phyloP scores from a whole-genome alignment of 2,329 filamentous ascomycete genomes.

The Pseudocercospora macadamiae region DNA sequence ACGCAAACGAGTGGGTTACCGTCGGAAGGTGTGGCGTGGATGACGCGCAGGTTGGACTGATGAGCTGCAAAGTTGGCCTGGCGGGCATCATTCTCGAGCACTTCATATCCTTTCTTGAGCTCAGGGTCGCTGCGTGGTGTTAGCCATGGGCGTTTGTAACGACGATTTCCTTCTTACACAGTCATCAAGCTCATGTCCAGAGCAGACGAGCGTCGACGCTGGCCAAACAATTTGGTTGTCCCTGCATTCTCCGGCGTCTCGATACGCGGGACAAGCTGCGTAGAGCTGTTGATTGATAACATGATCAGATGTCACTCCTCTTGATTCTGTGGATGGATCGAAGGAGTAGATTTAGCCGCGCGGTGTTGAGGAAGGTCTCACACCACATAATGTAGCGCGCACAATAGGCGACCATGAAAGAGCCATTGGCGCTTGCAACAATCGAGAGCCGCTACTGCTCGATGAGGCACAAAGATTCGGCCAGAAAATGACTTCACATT shows the following conservation, averaged over 20 bases:
- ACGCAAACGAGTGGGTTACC: slow-evolving; percentile 19
- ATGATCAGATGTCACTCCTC: neutral
- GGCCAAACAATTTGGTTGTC: slow-evolving; percentile 7
- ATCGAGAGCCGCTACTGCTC: neutral
- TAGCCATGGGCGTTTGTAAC: neutral
- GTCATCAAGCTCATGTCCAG: slow-evolving; percentile 18
- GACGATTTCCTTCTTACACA: neutral
- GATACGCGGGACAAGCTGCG: slow-evolving; percentile 5
- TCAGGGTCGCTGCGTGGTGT: neutral
- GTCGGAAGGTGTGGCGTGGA: slow-evolving; percentile 9
- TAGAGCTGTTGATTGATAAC: slow-evolving; percentile 4
- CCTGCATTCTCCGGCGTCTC: slow-evolving; percentile 6
- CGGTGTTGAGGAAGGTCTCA: neutral
- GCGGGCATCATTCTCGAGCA: neutral
- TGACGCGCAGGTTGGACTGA: slow-evolving; percentile 6
- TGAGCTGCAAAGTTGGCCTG: slow-evolving; percentile 5
- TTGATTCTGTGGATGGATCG: neutral
- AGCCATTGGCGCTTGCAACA: neutral
- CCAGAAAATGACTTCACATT: neutral
- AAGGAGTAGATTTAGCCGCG: neutral
- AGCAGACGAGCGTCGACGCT: slow-evolving; percentile 13
- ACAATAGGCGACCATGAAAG: neutral
- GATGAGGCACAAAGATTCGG: neutral
- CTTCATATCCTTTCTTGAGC: slow-evolving; percentile 7
- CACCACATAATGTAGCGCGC: neutral